Evolutionary conservation across 2,329 filamentous ascomycete species (phyloP), one percentile per base, ranked within the genome.

Genomic region (Mollisia scopiformis): DNA sequence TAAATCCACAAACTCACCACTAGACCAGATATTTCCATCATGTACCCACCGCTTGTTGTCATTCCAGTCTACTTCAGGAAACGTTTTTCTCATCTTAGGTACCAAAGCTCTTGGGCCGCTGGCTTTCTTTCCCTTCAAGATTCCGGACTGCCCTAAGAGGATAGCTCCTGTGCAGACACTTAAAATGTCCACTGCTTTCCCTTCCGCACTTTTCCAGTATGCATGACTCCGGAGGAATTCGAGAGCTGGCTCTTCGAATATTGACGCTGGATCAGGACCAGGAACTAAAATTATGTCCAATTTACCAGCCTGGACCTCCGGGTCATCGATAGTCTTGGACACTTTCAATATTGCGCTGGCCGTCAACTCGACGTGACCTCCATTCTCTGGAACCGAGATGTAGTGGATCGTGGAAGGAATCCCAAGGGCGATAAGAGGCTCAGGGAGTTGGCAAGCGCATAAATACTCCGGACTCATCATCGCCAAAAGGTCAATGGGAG

Each of bases 11-110:
- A 31, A 39, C 68, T 46, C 61, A 70, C 82, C 82, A 65, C 81
- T 80, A 27, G 78, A 80, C 83, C 83, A 85, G 41, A 85, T 70
- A 65, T 81, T 84, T 10, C 81, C 82, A 62, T 85, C 82, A 58
- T 77, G 75, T 37, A 78, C 72, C 82, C 82, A 85, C 39, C 83
- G 73, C 54, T 80, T 75, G 2, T 81, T 73, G 2, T 82, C 82
- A 10, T 79, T 74, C 60, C 82, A 75, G 57, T 75, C 73, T 21
- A 77, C 72, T 1, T 71, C 71, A 14, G 75, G 78, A 50, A 75
- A 81, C 67, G 71, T 76, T 55, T 66, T 67, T 51, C 54, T 61
- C 43, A 70, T 57, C 6, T 13, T 52, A 11, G 73, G 71, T 67
- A 84, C 78, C 58, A 83, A 13, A 0, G 71, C 76, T 35, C 79